These are phyloP conservation scores for Aspergillus sp. DNA, from an alignment of 2,329 filamentous ascomycete species.

Conservation along the genomic window DNA sequence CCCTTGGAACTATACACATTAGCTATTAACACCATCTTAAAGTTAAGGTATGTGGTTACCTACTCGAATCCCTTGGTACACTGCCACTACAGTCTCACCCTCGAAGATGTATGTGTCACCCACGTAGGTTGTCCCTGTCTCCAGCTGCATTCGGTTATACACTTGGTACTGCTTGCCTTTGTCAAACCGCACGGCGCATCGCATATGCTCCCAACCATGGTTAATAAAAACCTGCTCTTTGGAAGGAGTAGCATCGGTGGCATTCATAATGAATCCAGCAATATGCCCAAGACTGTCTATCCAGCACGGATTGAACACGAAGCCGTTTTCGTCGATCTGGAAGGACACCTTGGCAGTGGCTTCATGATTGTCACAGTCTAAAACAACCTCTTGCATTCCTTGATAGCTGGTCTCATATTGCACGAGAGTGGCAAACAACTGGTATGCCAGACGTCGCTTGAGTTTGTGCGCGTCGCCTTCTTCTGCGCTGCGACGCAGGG, in stretches of 20 bases:
- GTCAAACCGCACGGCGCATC: constrained; percentile 54
- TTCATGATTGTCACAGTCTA: constrained; percentile 58
- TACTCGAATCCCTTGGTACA: constrained; percentile 30
- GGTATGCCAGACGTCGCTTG: constrained; percentile 75
- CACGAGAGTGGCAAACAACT: constrained; percentile 63
- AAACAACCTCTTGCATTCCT: constrained; percentile 60
- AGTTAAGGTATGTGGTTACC: background rate
- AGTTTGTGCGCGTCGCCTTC: constrained; percentile 70
- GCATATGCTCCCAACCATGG: constrained; percentile 63
- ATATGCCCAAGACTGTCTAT: constrained; percentile 61
- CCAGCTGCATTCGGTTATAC: constrained; percentile 62
- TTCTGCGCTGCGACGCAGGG: constrained; percentile 61
- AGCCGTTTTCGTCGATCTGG: constrained; percentile 57
- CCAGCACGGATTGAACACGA: constrained; percentile 62
- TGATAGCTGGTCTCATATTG: constrained; percentile 59
- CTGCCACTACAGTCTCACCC: constrained; percentile 58
- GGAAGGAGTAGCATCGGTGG: constrained; percentile 60
- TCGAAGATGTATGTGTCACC: constrained; percentile 64
- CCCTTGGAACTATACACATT: constrained; percentile 8
- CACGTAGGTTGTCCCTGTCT: constrained; percentile 54
- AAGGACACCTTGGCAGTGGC: constrained; percentile 58
- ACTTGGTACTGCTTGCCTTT: constrained; percentile 57
- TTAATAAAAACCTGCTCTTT: constrained; percentile 63
- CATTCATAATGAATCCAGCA: constrained; percentile 63
- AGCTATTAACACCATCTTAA: background rate